Conservation (phyloP, 306 rosid genomes). For the Vachellia collinsii region DNA sequence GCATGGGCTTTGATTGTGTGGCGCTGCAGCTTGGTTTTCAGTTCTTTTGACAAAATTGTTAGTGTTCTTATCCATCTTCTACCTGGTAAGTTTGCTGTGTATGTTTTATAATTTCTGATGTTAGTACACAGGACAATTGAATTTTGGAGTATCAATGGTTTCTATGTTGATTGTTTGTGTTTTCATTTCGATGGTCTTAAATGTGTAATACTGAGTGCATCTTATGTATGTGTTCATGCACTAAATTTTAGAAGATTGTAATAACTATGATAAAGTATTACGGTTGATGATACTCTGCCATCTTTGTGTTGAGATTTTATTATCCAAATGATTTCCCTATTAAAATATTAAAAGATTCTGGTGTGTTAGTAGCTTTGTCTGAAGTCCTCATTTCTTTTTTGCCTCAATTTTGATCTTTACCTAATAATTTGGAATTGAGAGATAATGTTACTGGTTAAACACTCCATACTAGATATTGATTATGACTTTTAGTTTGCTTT, state of each 20-base stretch:
- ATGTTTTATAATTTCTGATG: slow-evolving; percentile 1
- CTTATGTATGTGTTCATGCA: background rate
- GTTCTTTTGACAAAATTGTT: slow-evolving; percentile 82
- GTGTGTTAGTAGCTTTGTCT: background rate
- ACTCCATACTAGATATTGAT: background rate
- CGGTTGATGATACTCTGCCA: background rate
- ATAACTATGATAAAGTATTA: background rate
- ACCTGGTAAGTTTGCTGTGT: slow-evolving; percentile 64
- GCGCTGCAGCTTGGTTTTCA: slow-evolving; percentile 99
- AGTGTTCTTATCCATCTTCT: slow-evolving; percentile 96
- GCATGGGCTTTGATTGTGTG: slow-evolving; percentile 97
- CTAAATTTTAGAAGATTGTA: background rate
- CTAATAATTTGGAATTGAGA: background rate
- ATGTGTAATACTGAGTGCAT: background rate
- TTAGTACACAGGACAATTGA: background rate
- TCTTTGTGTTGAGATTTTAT: background rate
- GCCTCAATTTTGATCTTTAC: background rate
- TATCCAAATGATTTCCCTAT: background rate
- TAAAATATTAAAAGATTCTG: background rate
- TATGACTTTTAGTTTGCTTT: slow-evolving; percentile 5
- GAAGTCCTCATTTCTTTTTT: background rate
- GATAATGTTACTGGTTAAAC: background rate
- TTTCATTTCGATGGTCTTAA: background rate
- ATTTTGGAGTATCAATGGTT: slow-evolving; percentile 6
- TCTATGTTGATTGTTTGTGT: background rate